Evolutionary conservation across 1,284 basidiomycete genomes (phyloP), one percentile per base, ranked within the genome.

Genomic region (Pholiota adiposa): DNA sequence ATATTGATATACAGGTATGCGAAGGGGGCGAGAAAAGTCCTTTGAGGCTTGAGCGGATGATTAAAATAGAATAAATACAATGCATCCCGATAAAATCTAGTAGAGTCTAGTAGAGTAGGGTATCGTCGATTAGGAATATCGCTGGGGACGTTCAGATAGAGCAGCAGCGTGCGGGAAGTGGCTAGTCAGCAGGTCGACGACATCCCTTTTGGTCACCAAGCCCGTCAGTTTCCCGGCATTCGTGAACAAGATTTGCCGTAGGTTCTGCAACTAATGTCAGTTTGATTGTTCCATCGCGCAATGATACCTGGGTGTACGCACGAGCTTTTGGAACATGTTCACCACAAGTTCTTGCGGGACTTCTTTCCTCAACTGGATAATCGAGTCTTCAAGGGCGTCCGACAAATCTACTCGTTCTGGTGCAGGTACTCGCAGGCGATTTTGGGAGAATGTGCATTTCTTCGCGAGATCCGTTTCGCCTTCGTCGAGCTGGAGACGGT

Each of bases 251-350:
- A 90, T 81, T 68, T 87, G 86, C 14, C 85, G 83, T 14, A 90
- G 69, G 66, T 87, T 90, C 88, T 91, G 23, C n/a, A n/a, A n/a
- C n/a, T n/a, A n/a, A n/a, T n/a, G n/a, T n/a, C n/a, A n/a, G n/a
- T n/a, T n/a, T n/a, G n/a, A n/a, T n/a, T n/a, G n/a, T n/a, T n/a
- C n/a, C n/a, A n/a, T n/a, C n/a, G n/a, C n/a, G n/a, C n/a, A n/a
- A n/a, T n/a, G n/a, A n/a, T n/a, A n/a, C n/a, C n/a, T n/a, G n/a
- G n/a, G n/a, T n/a, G n/a, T 21, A 70, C 82, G 51, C 58, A 87
- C 88, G 71, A 90, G 73, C 74, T 85, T 88, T 70, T 89, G 88
- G 75, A 90, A 90, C 81, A 88, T 87, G 66, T 78, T 83, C 31
- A 90, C 86, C 8, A 90, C 86, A 16, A 88, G 74, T 65, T 90